Percentiles rank a stretch among this genome's conserved stretches.
These are phyloP conservation scores for Aspergillus udagawae DNA, from an alignment of 2,329 filamentous ascomycete species.

Conservation along the genomic window DNA sequence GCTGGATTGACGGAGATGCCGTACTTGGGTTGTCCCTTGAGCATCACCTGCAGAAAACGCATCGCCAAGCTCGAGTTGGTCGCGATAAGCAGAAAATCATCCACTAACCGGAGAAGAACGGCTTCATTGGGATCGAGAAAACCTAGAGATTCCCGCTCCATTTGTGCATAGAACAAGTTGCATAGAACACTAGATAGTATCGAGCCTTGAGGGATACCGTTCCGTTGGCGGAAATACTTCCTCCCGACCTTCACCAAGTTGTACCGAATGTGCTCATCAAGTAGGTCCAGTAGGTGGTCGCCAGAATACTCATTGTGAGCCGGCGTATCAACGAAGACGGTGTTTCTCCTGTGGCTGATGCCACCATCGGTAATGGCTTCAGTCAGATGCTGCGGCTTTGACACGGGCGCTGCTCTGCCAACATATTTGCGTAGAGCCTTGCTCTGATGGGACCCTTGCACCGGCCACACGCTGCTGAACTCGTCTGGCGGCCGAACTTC, in stretches of 20 bases:
- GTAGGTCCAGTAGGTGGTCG: conserved; percentile 61
- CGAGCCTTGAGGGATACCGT: conserved; percentile 90
- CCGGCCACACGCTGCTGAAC: conserved; percentile 17
- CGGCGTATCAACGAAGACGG: conserved; percentile 71
- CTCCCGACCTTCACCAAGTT: conserved; percentile 89
- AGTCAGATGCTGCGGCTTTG: conserved; percentile 44
- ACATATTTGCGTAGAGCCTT: conserved; percentile 48
- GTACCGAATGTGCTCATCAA: conserved; percentile 73
- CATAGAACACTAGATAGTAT: conserved; percentile 82
- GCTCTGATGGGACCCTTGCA: conserved; percentile 7
- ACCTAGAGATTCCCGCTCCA: conserved; percentile 65
- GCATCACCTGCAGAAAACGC: conserved; percentile 75
- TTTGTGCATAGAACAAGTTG: conserved; percentile 91
- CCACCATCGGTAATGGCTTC: conserved; percentile 37
- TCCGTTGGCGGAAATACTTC: conserved; percentile 80
- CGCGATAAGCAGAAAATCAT: conserved; percentile 90
- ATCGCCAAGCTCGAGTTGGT: conserved; percentile 62
- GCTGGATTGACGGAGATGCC: conserved; percentile 71
- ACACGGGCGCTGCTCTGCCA: conserved; percentile 46
- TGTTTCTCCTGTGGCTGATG: conserved; percentile 54
- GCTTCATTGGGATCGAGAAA: conserved; percentile 63
- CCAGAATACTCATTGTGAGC: conserved; percentile 56
- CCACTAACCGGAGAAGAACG: conserved; percentile 76
- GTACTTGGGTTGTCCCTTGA: conserved; percentile 70
- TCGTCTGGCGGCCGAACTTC: conserved; percentile 58